These are phyloP conservation scores for Taiwanofungus camphoratus DNA, from an alignment of 1,284 basidiomycete genomes.

Conservation along the genomic window DNA sequence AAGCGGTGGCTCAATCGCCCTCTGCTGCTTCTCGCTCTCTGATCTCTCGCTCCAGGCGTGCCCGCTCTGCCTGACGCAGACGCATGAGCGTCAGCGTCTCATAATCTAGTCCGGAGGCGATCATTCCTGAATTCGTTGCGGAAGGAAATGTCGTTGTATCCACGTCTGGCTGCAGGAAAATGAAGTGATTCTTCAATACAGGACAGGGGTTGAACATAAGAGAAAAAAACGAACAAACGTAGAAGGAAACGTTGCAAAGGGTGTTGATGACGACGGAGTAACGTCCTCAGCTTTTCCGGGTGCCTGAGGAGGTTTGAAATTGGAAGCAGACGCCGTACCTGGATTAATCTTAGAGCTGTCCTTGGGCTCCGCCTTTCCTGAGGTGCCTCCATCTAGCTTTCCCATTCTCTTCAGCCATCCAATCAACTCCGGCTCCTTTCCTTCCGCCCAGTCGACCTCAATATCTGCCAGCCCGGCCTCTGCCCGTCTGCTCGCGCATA, in stretches of 20 bases:
- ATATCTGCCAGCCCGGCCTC: conserved; percentile 38
- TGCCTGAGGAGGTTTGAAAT: neutral
- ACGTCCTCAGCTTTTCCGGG: neutral
- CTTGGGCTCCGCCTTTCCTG: neutral
- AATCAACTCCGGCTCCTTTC: conserved; percentile 69
- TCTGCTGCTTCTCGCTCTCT: conserved; percentile 51
- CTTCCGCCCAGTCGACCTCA: conserved; percentile 47
- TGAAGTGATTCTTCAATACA: conserved; percentile 1
- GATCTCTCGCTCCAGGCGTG: conserved; percentile 72
- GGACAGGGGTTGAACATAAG: conserved; percentile 8
- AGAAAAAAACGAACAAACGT: conserved; percentile 42
- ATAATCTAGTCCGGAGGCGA: conserved; percentile 53
- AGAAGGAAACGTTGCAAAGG: conserved; percentile 31
- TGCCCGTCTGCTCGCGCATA: conserved; percentile 50
- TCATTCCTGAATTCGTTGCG: conserved; percentile 19
- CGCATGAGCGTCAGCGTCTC: conserved; percentile 79
- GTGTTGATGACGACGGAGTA: conserved; percentile 6
- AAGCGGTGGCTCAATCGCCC: conserved; percentile 4
- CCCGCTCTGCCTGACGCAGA: conserved; percentile 75
- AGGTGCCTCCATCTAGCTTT: too few relatives aligned
- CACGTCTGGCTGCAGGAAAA: conserved; percentile 23
- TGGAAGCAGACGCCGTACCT: neutral
- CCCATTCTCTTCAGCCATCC: conserved; percentile 71
- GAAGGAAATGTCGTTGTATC: conserved; percentile 1
- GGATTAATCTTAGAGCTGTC: neutral